Evolutionary conservation across 163 green algal genomes (phyloP), one percentile per base, ranked within the genome.

Genomic region (Chlorella variabilis): DNA sequence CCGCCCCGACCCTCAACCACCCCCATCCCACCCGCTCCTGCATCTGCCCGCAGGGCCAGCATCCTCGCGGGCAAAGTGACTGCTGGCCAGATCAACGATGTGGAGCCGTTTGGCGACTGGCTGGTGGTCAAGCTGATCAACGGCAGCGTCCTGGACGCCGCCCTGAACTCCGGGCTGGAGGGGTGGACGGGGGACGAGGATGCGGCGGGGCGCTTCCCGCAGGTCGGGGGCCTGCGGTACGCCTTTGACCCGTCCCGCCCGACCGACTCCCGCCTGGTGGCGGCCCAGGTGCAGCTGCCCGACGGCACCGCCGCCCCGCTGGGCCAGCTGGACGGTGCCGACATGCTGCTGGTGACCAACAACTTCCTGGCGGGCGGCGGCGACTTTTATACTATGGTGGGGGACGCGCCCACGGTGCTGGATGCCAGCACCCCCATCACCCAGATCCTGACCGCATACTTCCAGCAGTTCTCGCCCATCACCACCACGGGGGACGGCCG

Each of bases 91-190:
- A 29, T 77, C 8, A 49, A 17, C 70, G 25, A 48, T n/a, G 70
- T 77, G 9, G 49, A 13, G 8, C 70, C 70, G 33, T 77, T 67
- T 66, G 48, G 48, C 31, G 67, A 77, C 49, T 76, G 38, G 38
- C 68, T 67, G n/a, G 29, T 67, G 59, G 59, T 38, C 7, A 67
- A 67, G 59, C 7, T 11, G 4, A 38, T 67, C n/a, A 67, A 11
- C 27, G 59, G n/a, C 8, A 21, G 7, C 5, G 18, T 27, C 5
- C 25, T 78, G 71, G 34, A 54, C 21, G 36, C 71, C 13, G 71
- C 71, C 23, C 54, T 78, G 23, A 78, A 78, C 71, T 69, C 38
- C 54, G 71, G 71, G 21, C 54, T 78, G 8, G 58, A 34, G 23
- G 71, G 51, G 8, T 78, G 71, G 71, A 68, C 71, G 23, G 71